A percentile compares a stretch with the other conserved stretches of the same genome.
These are phyloP conservation scores for Perkinsus chesapeaki DNA, from an alignment of 169 alveolate species.

Conservation along the genomic window DNA sequence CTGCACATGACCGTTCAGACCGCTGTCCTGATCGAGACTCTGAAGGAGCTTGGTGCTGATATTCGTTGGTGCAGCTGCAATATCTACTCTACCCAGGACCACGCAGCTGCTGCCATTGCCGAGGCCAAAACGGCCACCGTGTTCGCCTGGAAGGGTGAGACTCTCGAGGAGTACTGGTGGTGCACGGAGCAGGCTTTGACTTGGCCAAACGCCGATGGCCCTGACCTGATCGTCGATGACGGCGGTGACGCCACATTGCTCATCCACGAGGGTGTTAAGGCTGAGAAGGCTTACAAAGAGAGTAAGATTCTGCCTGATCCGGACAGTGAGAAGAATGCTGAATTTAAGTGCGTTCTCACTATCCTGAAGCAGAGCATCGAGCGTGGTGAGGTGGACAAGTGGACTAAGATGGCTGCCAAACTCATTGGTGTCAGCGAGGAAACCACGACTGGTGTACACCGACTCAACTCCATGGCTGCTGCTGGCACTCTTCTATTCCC, in stretches of 20 bases:
- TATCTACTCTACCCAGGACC: constrained; percentile 94
- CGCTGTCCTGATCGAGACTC: constrained; percentile 75
- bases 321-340: constrained; percentile 41
- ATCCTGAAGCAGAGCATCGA: constrained; percentile 45
- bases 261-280: constrained; percentile 79
- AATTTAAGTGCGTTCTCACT: constrained; percentile 37
- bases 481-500: constrained; percentile 83
- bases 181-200: constrained; percentile 84
- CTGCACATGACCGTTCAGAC: constrained; percentile 96
- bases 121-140: constrained; percentile 78
- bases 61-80: constrained; percentile 97
- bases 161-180: constrained; percentile 94
- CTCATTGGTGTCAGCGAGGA: constrained; percentile 94
- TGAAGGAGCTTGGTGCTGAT: constrained; percentile 85
- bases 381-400: constrained; percentile 52
- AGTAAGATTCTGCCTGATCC: constrained; percentile 53
- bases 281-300: constrained; percentile 47
- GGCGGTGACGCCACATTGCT: constrained; percentile 95
- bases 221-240: constrained; percentile 93
- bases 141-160: constrained; percentile 95
- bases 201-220: constrained; percentile 92
- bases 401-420: constrained; percentile 75
- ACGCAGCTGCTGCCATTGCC: constrained; percentile 92
- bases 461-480: constrained; percentile 77
- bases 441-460: constrained; percentile 96